phyloP scores from a whole-genome alignment of 176 grass and related monocot species.

The Pharus latifolius region DNA sequence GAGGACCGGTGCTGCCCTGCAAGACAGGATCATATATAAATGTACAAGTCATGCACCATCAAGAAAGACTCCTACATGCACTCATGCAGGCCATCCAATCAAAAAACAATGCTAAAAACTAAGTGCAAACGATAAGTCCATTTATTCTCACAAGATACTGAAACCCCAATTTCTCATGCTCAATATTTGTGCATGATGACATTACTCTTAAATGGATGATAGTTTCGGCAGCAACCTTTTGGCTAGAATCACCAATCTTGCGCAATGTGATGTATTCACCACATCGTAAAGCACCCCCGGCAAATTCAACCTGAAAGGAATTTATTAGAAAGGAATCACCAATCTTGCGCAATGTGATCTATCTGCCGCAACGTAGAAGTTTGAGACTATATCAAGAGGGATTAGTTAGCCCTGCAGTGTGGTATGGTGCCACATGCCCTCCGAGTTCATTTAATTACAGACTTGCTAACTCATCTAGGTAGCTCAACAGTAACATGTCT shows the following conservation, averaged over 20 bases:
- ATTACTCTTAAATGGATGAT: not conserved
- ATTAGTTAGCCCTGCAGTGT: not conserved
- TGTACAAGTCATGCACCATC: not conserved
- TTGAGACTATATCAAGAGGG: not conserved
- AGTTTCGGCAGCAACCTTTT: conserved; percentile 47
- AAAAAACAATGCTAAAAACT: no score
- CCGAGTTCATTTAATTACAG: not conserved
- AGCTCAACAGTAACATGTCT: not conserved
- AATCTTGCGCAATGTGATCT: no score
- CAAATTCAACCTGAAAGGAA: conserved; percentile 68
- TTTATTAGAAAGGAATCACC: not conserved
- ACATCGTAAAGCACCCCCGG: conserved; percentile 69
- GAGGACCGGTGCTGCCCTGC: conserved; percentile 58
- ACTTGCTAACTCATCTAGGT: not conserved
- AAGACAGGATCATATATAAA: not conserved
- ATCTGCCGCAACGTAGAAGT: no score
- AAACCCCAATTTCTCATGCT: no score
- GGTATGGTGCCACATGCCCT: not conserved
- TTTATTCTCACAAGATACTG: no score
- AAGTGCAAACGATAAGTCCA: no score
- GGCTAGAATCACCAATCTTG: conserved; percentile 71
- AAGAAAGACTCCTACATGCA: not conserved
- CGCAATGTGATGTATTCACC: conserved; percentile 75
- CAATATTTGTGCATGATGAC: not conserved
- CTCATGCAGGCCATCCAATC: not conserved